Evolutionary conservation across 2,329 filamentous ascomycete genomes (phyloP), one percentile per base, ranked within the genome.

Genomic region (Neurospora sp.): DNA sequence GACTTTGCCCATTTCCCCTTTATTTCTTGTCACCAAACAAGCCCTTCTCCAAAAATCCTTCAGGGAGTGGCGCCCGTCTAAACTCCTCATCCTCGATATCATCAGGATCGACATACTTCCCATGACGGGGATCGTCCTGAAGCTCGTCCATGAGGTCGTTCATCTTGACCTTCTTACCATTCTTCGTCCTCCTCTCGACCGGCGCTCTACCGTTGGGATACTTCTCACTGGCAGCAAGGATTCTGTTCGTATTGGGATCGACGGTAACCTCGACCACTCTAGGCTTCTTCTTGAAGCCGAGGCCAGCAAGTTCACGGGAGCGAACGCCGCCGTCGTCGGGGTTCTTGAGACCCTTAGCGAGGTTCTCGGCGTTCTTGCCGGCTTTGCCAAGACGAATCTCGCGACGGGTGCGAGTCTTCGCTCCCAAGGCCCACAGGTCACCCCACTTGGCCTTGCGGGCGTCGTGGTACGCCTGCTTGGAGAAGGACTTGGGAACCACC

Each of bases 391-490:
- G 80, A 8, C 89, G 86, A 62, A 91, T 81, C 15, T 82, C 83
- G 66, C 92, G 83, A 2, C 80, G 77, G 4, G 91, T 86, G 13
- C 93, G 86, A 0, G 93, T 96, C 84, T 98, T 98, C 28, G 94
- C 95, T 0, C 96, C 96, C 0, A 98, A 84, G 0, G 95, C 93
- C 96, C 96, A 99, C 10, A 98, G 84, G 78, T 98, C 96, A 46
- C 96, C 96, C 96, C 95, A 98, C 68, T 82, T 83, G 0, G 91
- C 87, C 81, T 99, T 99, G 72, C 96, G 89, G 42, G 96, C 96
- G 78, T 98, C 96, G 75, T 92, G 93, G 81, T 95, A 98, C 0
- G 93, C 93, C 76, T 91, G 89, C 75, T 87, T 90, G 78, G 90
- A 90, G 80, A 90, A 96, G 71, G 90, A 93, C 75, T 89, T 89